Base-by-base conservation (phyloP, 2,329 filamentous ascomycete genomes). In the Rhinocladiella mackenziei region DNA sequence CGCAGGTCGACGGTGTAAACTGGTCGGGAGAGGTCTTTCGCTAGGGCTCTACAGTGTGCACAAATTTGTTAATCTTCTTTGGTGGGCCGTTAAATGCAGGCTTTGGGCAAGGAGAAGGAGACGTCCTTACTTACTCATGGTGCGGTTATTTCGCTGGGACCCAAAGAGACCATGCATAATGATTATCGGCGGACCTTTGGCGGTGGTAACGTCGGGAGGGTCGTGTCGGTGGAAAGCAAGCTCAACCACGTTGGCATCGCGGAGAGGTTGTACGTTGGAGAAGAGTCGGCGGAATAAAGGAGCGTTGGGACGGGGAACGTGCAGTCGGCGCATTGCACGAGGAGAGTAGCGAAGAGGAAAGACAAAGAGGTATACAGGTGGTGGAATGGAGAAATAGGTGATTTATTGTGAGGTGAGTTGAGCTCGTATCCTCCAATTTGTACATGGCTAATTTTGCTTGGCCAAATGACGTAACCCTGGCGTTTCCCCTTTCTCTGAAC, bases 91-190 rank as follows among this genome's bases (percentile, higher is more conserved):
- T 22, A 7, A n/a, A 7, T 10, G 18, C n/a, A 10, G 28, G 6
- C 3, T 20, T 18, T n/a, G 11, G 8, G 13, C 1, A 8, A 26
- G 3, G 1, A 13, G 32, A 13, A 30, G n/a, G 39, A 32, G 26
- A 44, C 19, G 26, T 35, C 56, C 84, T 64, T 73, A 95, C 91
- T 89, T 94, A 83, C 89, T 94, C 52, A 97, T 92, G 60, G 78
- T 86, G 64, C 89, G 76, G 63, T 96, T 95, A 64, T 97, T 97
- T 71, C 87, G 53, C 49, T 58, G 53, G 89, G 87, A 95, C 14
- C 91, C 91, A 60, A 97, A 96, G 8, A 97, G 74, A 1, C 92
- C 91, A 63, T 97, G 91, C 60, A 97, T 79, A 55, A 97, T 85
- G 50, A 97, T 68, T 53, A 97, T 87, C 2, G 89, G 86, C 39